Base-by-base conservation (phyloP, 1,139 yeast species). In the Lodderomyces jiufengensis region DNA sequence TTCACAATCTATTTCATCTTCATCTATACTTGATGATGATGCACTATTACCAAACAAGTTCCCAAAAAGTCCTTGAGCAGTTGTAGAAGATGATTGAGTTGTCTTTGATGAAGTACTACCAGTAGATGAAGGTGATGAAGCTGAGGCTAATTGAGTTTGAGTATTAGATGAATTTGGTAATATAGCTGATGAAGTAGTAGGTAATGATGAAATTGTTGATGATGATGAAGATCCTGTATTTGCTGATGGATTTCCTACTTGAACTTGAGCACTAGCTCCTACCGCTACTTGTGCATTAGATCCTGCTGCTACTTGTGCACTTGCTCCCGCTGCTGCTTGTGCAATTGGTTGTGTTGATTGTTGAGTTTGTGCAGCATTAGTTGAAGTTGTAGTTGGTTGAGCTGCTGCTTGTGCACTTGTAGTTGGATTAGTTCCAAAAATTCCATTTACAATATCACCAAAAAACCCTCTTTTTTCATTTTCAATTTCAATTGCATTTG, bases 401-500 rank as follows among this genome's bases (percentile, higher is more conserved):
- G 34, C 29, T n/a, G 40, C 33, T 27, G 41, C 37, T 10, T 37
- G 30, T 18, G 35, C 38, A 5, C 39, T 36, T 10, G 46, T 32
- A 14, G 34, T 32, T 23, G 46, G 39, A 24, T 44, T 39, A 3
- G 47, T 39, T 32, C 34, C 37, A 8, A 29, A 15, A 9, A 32
- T 24, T 12, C 25, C 35, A 22, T 32, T 31, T 12, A 29, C 20
- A 8, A 37, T 9, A 26, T 30, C 32, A 8, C 29, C 32, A 20
- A 56, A 46, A 39, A 51, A 47, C 29, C 46, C 47, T 32, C 44
- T 36, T 24, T 41, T 41, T 9, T 35, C 25, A 22, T 33, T 28
- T 10, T 24, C 35, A 30, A 33, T 29, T n/a, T 29, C 45, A 26
- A 33, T 28, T 25, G 48, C 43, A 26, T 37, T 36, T 5, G 42